Evolutionary conservation across 257 asterid species (phyloP).

Genomic region (Plantago elongata): DNA sequence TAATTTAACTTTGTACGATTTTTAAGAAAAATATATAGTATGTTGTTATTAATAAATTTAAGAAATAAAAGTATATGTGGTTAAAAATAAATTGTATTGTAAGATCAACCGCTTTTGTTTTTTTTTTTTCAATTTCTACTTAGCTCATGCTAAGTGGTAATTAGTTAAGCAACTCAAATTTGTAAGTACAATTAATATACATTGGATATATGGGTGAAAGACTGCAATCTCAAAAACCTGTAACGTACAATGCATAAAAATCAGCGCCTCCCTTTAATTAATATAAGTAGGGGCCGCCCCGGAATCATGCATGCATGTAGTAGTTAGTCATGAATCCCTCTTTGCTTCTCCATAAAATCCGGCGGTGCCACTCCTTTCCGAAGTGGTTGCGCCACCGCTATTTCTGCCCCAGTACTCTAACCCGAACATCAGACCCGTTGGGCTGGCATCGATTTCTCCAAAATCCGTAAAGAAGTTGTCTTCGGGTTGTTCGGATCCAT

Average conservation of each 20-base stretch:
- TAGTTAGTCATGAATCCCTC: slow-evolving; percentile 19
- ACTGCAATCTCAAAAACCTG: slow-evolving; percentile 8
- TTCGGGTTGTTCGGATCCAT: slow-evolving; percentile 29
- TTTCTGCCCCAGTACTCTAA: slow-evolving; percentile 36
- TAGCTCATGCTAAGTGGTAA: no score
- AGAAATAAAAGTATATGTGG: no score
- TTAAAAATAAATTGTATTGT: no score
- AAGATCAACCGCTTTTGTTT: no score
- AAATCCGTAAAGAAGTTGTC: slow-evolving; percentile 75
- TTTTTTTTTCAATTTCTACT: no score
- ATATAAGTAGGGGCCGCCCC: background rate
- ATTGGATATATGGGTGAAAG: background rate
- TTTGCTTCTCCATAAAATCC: slow-evolving; percentile 24
- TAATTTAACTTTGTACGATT: no score
- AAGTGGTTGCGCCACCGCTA: slow-evolving; percentile 2
- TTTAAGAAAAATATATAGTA: no score
- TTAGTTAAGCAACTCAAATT: no score
- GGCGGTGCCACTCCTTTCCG: slow-evolving; percentile 12
- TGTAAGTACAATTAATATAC: background rate
- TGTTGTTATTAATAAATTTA: no score
- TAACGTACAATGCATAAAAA: slow-evolving; percentile 1
- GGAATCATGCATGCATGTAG: slow-evolving; percentile 7
- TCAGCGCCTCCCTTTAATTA: slow-evolving; percentile 1
- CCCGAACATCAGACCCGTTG: slow-evolving; percentile 47
- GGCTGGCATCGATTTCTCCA: slow-evolving; percentile 62